These are phyloP conservation scores for Trichoderma guizhouense DNA, from an alignment of 2,329 filamentous ascomycete species.

Conservation along the genomic window DNA sequence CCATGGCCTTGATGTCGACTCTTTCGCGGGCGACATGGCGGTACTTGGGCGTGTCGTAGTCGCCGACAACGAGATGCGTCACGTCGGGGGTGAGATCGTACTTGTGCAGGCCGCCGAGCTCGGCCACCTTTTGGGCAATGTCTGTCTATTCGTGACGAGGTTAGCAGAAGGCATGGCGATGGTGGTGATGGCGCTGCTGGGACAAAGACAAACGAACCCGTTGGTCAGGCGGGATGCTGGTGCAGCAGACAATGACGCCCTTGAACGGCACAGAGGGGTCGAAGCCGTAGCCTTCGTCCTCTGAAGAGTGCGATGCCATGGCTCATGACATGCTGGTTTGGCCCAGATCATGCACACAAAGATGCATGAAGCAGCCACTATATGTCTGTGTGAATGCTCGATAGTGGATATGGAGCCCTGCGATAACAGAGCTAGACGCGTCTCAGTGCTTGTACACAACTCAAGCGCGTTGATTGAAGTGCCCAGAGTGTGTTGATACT, in stretches of 20 bases:
- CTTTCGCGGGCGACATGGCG: slow-evolving; percentile 89
- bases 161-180: not conserved
- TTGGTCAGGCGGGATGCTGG: slow-evolving; percentile 74
- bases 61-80: slow-evolving; percentile 89
- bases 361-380: not conserved
- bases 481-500: not conserved
- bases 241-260: slow-evolving; percentile 81
- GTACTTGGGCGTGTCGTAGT: slow-evolving; percentile 89
- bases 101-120: slow-evolving; percentile 85
- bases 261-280: slow-evolving; percentile 63
- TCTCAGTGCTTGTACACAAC: not conserved
- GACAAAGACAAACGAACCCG: slow-evolving; percentile 55
- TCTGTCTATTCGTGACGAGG: slow-evolving; percentile 43
- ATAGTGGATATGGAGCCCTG: not conserved
- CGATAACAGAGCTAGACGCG: slow-evolving; percentile 9
- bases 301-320: slow-evolving; percentile 30
- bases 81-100: slow-evolving; percentile 94
- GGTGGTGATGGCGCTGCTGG: not conserved
- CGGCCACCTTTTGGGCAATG: slow-evolving; percentile 61
- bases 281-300: slow-evolving; percentile 34
- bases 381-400: not conserved
- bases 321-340: slow-evolving; percentile 13
- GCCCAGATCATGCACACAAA: not conserved
- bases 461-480: slow-evolving; percentile 14
- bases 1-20: slow-evolving; percentile 79